A percentile compares a stretch with the other conserved stretches of the same genome.
Evolutionary conservation across 2,329 filamentous ascomycete genomes (phyloP).

Genomic region (Ceratocystis alfenasii): DNA sequence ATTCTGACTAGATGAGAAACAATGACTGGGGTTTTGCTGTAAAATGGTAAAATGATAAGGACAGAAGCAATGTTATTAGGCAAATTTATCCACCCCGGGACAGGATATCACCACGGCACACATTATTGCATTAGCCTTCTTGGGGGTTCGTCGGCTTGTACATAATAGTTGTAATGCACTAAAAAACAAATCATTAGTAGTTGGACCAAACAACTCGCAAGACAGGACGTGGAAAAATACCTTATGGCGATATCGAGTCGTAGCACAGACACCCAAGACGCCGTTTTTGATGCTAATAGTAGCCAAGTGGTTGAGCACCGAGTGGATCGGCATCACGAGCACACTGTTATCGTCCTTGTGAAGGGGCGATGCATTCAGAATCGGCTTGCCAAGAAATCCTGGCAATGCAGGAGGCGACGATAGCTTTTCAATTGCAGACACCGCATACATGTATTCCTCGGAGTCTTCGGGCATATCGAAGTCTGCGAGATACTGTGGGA

Average conservation of each 20-base stretch:
- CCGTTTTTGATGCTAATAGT: constrained; percentile 98
- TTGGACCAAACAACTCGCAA: background rate
- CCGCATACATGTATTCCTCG: constrained; percentile 59
- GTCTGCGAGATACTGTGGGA: constrained; percentile 78
- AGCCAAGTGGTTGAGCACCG: constrained; percentile 87
- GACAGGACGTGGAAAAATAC: constrained; percentile 32
- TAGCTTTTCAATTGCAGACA: constrained; percentile 63
- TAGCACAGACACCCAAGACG: constrained; percentile 86
- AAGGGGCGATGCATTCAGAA: constrained; percentile 77
- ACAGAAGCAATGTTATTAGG: background rate
- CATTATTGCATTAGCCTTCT: constrained; percentile 11
- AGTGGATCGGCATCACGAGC: constrained; percentile 92
- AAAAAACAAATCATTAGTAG: constrained; percentile 12
- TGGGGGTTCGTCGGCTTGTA: constrained; percentile 67
- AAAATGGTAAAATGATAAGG: background rate
- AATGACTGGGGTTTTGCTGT: background rate
- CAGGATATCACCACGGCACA: background rate
- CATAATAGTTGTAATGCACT: constrained; percentile 97
- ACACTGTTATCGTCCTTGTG: constrained; percentile 99
- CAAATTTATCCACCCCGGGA: background rate
- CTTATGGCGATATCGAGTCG: constrained; percentile 95
- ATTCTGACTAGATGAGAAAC: background rate
- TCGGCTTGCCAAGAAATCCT: constrained; percentile 85
- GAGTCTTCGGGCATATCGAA: constrained; percentile 76
- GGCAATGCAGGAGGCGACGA: constrained; percentile 75